phyloP scores from a whole-genome alignment of 163 green algal species.

The Prototheca wickerhamii region DNA sequence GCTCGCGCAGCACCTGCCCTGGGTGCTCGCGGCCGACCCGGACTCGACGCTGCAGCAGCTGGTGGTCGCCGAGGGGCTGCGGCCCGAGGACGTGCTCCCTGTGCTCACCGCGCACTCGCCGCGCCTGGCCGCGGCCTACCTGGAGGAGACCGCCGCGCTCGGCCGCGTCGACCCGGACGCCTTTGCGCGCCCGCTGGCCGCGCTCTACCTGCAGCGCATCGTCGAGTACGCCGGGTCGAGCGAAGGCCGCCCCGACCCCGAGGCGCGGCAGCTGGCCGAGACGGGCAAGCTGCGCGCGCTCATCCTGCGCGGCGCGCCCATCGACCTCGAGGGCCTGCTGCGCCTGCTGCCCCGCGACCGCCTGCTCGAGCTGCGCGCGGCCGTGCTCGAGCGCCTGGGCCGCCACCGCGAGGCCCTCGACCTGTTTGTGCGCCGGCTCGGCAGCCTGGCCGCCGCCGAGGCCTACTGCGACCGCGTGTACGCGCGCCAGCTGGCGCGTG shows the following conservation, averaged over 20 bases:
- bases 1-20: slow-evolving; percentile 54
- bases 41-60: slow-evolving; percentile 73
- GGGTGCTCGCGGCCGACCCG: slow-evolving; percentile 68
- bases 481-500: slow-evolving; percentile 1
- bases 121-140: slow-evolving; percentile 40
- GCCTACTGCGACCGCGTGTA: slow-evolving; percentile 66
- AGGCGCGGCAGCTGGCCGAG: slow-evolving; percentile 2
- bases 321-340: slow-evolving; percentile 26
- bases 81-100: slow-evolving; percentile 47
- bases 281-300: slow-evolving; percentile 19
- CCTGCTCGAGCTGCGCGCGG: slow-evolving; percentile 58
- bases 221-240: slow-evolving; percentile 9
- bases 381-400: slow-evolving; percentile 65
- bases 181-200: slow-evolving; percentile 65
- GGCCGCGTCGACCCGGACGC: slow-evolving; percentile 16
- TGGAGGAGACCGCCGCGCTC: slow-evolving; percentile 59
- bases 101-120: slow-evolving; percentile 50
- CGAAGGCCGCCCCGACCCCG: background rate
- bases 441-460: slow-evolving; percentile 42
- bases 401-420: slow-evolving; percentile 54
- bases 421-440: slow-evolving; percentile 56
- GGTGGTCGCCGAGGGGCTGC: slow-evolving; percentile 47
- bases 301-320: slow-evolving; percentile 9
- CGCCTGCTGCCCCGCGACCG: slow-evolving; percentile 21
- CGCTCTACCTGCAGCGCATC: slow-evolving; percentile 61